Evolutionary conservation across 1,284 basidiomycete genomes (phyloP), one percentile per base, ranked within the genome.

Genomic region (Schizopora paradoxa): DNA sequence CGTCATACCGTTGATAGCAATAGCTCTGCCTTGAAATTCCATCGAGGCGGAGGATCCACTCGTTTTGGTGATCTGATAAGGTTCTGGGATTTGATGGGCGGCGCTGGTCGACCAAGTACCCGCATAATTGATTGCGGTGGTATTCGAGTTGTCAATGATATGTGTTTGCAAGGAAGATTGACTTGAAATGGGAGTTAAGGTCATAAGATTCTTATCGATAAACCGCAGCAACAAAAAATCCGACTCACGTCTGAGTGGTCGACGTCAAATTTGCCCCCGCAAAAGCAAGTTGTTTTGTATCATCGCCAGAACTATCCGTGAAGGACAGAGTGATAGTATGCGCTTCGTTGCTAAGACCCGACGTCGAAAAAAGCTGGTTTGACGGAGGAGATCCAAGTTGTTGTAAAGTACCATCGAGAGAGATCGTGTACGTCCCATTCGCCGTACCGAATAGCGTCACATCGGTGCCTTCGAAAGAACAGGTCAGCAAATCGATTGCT

Each of bases 341-440:
- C 2, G 16, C 2, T 2, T 11, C 31, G 6, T 22, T 28, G 23
- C 16, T 28, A 18, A 45, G 35, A 16, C 14, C 35, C 16, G 6
- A 25, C 19, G 25, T 27, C 26, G 22, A 37, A 35, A 37, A 45
- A 5, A 45, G 21, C 5, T 14, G 25, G 10, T 40, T 38, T 10
- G 21, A 40, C 10, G 43, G 43, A 5, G n/a, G 35, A 18, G 35
- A 16, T 2, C 14, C 21, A n/a, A 7, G 10, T 6, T 18, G 16
- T 23, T 16, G 8, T 26, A 34, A 23, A 6, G 35, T 3, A 37
- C 54, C 57, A 45, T 68, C 66, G 21, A 68, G 45, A 1, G 48
- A 43, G 19, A 65, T 47, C 28, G 61, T 50, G 45, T 61, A 65
- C 4, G 59, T 47, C 26, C 56, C 52, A 31, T 60, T 63, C 4